phyloP scores from a whole-genome alignment of 345 rosid genomes.

The Populus euphratica region DNA sequence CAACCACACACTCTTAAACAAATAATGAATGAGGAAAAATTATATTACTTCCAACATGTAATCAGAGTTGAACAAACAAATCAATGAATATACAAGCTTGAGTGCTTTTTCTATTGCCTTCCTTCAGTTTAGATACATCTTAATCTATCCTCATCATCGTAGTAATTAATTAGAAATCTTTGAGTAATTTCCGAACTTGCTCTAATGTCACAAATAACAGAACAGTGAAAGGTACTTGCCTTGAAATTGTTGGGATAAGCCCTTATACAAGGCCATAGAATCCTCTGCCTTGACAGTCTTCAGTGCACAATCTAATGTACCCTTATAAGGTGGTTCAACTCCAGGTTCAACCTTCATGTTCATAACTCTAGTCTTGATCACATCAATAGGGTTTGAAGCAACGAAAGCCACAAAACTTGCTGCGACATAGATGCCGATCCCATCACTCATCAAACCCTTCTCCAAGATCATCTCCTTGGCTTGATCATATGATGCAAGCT shows the following conservation, averaged over 20 bases:
- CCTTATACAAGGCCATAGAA: neutral
- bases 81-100: too few relatives aligned
- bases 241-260: neutral
- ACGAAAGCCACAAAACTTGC: conserved; percentile 7
- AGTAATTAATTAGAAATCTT: conserved; percentile 4
- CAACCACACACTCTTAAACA: too few relatives aligned
- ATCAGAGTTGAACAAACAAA: too few relatives aligned
- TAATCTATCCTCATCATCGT: neutral
- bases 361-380: conserved; percentile 16
- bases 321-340: neutral
- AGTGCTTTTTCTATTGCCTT: too few relatives aligned
- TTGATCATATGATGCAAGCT: conserved; percentile 9
- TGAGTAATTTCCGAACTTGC: conserved; percentile 9
- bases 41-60: too few relatives aligned
- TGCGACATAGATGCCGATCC: conserved; percentile 3
- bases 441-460: conserved; percentile 1
- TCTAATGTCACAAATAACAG: conserved; percentile 12
- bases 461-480: conserved; percentile 7
- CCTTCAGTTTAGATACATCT: too few relatives aligned
- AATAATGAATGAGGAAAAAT: too few relatives aligned
- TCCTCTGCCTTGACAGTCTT: conserved; percentile 8
- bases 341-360: neutral
- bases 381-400: conserved; percentile 7
- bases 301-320: conserved; percentile 6
- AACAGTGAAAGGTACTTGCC: neutral